phyloP scores from a whole-genome alignment of 2,329 filamentous ascomycete genomes.

The Fusarium circinatum region DNA sequence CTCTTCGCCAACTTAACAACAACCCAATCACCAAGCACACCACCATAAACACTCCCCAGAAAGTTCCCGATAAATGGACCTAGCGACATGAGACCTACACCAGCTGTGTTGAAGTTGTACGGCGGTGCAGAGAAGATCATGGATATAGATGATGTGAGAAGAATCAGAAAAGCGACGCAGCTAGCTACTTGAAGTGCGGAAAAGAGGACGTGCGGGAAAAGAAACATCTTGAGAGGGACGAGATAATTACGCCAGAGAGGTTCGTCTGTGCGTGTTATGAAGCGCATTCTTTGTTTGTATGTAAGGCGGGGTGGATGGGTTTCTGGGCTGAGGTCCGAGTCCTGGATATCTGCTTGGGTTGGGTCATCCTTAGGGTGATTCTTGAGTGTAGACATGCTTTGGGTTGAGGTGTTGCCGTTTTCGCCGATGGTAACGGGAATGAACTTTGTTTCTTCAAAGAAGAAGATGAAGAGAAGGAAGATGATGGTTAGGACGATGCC shows the following conservation, averaged over 20 bases:
- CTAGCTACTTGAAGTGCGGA: conserved; percentile 51
- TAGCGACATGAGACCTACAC: conserved; percentile 43
- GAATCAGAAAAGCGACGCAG: conserved; percentile 30
- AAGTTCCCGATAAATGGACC: conserved; percentile 51
- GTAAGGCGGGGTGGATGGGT: neutral
- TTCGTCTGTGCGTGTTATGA: conserved; percentile 35
- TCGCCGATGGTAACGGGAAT: conserved; percentile 22
- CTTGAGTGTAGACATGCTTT: neutral
- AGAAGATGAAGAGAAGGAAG: conserved; percentile 29
- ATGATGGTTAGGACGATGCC: conserved; percentile 36
- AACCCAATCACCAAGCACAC: conserved; percentile 51
- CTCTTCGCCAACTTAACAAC: conserved; percentile 50
- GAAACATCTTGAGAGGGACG: conserved; percentile 26
- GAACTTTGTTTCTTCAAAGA: conserved; percentile 47
- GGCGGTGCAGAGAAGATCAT: conserved; percentile 50
- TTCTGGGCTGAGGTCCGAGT: neutral
- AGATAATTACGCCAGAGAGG: conserved; percentile 23
- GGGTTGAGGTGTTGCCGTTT: neutral
- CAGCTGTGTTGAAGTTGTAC: conserved; percentile 42
- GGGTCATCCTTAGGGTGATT: neutral
- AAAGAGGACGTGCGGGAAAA: conserved; percentile 53
- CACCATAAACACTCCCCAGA: conserved; percentile 52
- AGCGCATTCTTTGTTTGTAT: conserved; percentile 25
- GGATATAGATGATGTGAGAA: conserved; percentile 44
- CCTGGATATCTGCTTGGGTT: neutral